phyloP scores from a whole-genome alignment of 345 rosid species.

The Linum usitatissimum region DNA sequence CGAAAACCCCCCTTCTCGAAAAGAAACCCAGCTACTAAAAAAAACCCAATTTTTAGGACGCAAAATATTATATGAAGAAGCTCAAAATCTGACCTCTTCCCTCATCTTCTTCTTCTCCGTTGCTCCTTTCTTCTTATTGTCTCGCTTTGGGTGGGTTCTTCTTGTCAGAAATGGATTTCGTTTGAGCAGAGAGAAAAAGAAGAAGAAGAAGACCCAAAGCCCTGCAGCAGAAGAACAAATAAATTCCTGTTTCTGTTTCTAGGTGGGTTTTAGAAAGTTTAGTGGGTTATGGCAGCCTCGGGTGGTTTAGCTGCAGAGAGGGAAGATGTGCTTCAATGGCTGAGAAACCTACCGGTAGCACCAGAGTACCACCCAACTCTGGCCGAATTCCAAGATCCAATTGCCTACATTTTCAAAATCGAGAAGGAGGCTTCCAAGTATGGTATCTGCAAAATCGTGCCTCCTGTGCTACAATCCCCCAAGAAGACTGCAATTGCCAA shows the following conservation, averaged over 20 bases:
- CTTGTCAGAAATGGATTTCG: conserved; percentile 4
- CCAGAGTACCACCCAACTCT: conserved; percentile 84
- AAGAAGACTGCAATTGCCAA: conserved; percentile 57
- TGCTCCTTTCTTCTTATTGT: not conserved
- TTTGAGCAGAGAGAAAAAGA: not conserved
- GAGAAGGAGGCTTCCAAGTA: conserved; percentile 85
- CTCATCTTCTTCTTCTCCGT: not conserved
- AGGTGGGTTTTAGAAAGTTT: not conserved
- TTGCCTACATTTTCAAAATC: conserved; percentile 93
- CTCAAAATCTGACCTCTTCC: not conserved
- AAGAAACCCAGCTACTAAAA: conserved; percentile 3
- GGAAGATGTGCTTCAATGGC: conserved; percentile 74
- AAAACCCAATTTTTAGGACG: not conserved
- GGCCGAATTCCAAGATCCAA: conserved; percentile 98
- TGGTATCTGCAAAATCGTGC: conserved; percentile 97
- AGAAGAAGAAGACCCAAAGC: not conserved
- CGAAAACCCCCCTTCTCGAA: conserved; percentile 22
- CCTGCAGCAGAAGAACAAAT: not conserved
- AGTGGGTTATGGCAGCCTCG: conserved; percentile 35
- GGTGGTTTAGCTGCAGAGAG: conserved; percentile 22
- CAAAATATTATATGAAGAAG: not conserved
- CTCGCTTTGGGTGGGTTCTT: no score
- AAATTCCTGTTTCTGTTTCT: not conserved
- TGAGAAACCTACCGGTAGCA: conserved; percentile 73
- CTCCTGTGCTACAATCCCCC: conserved; percentile 61